Evolutionary conservation across 768 basidiomycete species (phyloP).

Genomic region (Sarcodon aspratus): DNA sequence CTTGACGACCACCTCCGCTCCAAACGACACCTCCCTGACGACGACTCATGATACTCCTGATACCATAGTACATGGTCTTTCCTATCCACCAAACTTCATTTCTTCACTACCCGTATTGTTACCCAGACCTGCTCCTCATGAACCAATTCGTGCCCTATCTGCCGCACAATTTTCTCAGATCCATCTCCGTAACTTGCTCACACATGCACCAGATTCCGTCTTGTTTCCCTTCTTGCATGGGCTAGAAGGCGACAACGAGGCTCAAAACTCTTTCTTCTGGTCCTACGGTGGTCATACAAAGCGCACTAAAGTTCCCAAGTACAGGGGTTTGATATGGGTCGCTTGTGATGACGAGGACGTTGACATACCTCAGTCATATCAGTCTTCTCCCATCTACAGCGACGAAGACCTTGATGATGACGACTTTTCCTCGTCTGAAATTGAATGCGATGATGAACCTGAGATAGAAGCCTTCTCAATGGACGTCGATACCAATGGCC

Average conservation of each 20-base stretch:
- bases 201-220: conserved; percentile 69
- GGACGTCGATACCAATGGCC: conserved; percentile 20
- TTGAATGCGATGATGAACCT: conserved; percentile 17
- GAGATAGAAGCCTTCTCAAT: conserved; percentile 18
- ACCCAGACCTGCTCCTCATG: conserved; percentile 23
- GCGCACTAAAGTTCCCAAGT: conserved; percentile 22
- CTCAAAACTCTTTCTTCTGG: conserved; percentile 76
- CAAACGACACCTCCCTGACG: too few relatives aligned
- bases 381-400: conserved; percentile 11
- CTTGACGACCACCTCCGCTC: too few relatives aligned
- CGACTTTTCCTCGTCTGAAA: conserved; percentile 11
- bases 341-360: conserved; percentile 57
- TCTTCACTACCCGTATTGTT: conserved; percentile 13
- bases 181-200: conserved; percentile 48
- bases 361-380: background rate
- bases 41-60: background rate
- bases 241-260: conserved; percentile 68
- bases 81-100: conserved; percentile 10
- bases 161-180: conserved; percentile 43
- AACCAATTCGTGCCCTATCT: conserved; percentile 30
- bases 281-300: conserved; percentile 9
- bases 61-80: conserved; percentile 8
- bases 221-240: conserved; percentile 89
- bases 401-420: conserved; percentile 19
- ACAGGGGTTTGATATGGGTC: conserved; percentile 75